phyloP scores from a whole-genome alignment of 108 stramenopile genomes.

The Heterococcus sp. region DNA sequence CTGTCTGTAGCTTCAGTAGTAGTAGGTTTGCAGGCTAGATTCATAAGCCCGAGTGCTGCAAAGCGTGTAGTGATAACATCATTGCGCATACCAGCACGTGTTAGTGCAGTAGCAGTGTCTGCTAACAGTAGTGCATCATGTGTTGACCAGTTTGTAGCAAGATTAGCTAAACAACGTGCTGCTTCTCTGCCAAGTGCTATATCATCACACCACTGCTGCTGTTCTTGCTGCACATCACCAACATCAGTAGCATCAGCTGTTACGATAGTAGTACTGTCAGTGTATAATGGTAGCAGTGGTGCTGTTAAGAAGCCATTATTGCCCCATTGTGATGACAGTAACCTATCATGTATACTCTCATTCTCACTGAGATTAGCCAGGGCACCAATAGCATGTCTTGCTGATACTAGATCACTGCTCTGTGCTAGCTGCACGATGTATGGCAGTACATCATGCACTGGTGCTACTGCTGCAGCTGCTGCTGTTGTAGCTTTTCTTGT shows the following conservation, averaged over 20 bases:
- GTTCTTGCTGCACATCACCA: background rate
- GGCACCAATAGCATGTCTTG: conserved; percentile 58
- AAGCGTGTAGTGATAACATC: conserved; percentile 61
- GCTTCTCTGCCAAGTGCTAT: conserved; percentile 52
- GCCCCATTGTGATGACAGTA: conserved; percentile 39
- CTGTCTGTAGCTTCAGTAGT: too few relatives aligned
- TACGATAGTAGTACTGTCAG: too few relatives aligned
- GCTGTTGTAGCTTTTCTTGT: background rate
- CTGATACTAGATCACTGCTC: conserved; percentile 30
- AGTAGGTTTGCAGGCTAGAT: too few relatives aligned
- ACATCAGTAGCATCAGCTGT: background rate
- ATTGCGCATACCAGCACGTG: conserved; percentile 16
- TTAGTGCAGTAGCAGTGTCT: conserved; percentile 43
- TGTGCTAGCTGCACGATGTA: conserved; percentile 53
- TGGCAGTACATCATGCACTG: conserved; percentile 5
- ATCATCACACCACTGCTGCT: conserved; percentile 3
- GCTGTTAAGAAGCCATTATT: background rate
- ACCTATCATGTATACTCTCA: conserved; percentile 46
- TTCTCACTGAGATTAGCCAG: conserved; percentile 72
- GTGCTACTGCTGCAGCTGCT: background rate
- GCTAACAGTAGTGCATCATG: conserved; percentile 57
- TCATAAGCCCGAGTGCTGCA: conserved; percentile 60
- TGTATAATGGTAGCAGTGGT: background rate
- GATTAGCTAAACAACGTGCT: conserved; percentile 60
- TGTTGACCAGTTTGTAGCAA: conserved; percentile 59